These are phyloP conservation scores for Neobulgaria alba DNA, from an alignment of 2,329 filamentous ascomycete species.

Conservation along the genomic window DNA sequence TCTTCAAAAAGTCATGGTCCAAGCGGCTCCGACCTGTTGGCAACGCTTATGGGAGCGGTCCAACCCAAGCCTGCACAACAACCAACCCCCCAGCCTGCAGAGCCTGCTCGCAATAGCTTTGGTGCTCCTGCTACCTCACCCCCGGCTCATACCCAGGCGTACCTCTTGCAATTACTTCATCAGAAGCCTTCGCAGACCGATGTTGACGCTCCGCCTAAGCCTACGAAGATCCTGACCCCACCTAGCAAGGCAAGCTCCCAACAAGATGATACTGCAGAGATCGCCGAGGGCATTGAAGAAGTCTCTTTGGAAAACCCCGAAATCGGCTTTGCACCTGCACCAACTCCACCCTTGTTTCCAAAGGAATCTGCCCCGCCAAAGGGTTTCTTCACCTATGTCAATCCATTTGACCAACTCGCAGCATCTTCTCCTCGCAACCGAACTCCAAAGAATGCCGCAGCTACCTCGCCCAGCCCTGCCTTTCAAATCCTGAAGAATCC, in stretches of 20 bases:
- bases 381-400: conserved; percentile 57
- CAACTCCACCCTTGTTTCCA: conserved; percentile 11
- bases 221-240: conserved; percentile 28
- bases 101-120: conserved; percentile 14
- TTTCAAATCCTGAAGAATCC: conserved; percentile 29
- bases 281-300: conserved; percentile 37
- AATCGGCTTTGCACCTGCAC: conserved; percentile 17
- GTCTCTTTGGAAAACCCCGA: conserved; percentile 34
- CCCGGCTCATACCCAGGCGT: conserved; percentile 67
- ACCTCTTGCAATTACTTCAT: conserved; percentile 78
- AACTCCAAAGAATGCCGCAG: conserved; percentile 37
- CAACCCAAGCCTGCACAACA: conserved; percentile 22
- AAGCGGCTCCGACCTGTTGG: conserved; percentile 24
- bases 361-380: conserved; percentile 21
- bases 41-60: conserved; percentile 24
- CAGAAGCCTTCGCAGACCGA: conserved; percentile 59
- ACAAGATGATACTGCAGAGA: conserved; percentile 27
- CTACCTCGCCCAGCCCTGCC: conserved; percentile 32
- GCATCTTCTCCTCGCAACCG: conserved; percentile 55
- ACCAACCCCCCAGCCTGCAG: conserved; percentile 21
- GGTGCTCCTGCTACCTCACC: conserved; percentile 42
- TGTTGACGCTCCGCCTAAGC: conserved; percentile 16
- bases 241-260: conserved; percentile 32
- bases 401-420: conserved; percentile 62
- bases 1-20: conserved; percentile 13